Percentiles rank a stretch among this genome's conserved stretches.
These are phyloP conservation scores for Gossypium schwendimanii DNA, from an alignment of 441 rosid species.

Conservation along the genomic window DNA sequence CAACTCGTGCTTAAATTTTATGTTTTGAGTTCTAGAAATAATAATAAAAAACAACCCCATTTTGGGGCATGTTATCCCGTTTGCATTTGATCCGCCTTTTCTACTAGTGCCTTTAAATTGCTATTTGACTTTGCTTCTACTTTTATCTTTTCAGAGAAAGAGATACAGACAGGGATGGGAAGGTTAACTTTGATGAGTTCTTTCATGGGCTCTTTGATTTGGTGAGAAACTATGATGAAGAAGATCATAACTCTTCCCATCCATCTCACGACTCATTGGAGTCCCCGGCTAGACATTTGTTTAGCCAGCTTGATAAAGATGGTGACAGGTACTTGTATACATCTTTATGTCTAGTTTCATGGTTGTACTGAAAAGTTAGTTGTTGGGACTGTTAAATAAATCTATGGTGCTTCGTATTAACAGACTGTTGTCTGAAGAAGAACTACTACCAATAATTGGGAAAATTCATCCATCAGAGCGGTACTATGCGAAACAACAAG, in stretches of 20 bases:
- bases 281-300: constrained; percentile 69
- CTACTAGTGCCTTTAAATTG: constrained; percentile 1
- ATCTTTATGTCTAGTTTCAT: background rate
- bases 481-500: constrained; percentile 92
- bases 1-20: background rate
- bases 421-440: constrained; percentile 65
- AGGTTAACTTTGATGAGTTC: constrained; percentile 72
- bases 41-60: background rate
- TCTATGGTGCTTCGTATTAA: constrained; percentile 12
- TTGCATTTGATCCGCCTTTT: background rate
- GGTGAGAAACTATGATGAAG: constrained; percentile 85
- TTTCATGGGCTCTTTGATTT: constrained; percentile 89
- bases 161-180: constrained; percentile 90
- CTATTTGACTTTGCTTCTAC: constrained; percentile 11
- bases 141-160: constrained; percentile 56
- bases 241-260: constrained; percentile 52
- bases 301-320: constrained; percentile 81
- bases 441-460: constrained; percentile 65
- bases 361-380: constrained; percentile 1
- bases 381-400: constrained; percentile 9
- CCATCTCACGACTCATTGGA: constrained; percentile 57
- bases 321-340: constrained; percentile 54
- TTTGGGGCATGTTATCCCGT: background rate
- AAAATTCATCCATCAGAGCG: constrained; percentile 91
- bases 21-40: background rate